Evolutionary conservation across 345 rosid genomes (phyloP).

Genomic region (Carallia pectinifolia): DNA sequence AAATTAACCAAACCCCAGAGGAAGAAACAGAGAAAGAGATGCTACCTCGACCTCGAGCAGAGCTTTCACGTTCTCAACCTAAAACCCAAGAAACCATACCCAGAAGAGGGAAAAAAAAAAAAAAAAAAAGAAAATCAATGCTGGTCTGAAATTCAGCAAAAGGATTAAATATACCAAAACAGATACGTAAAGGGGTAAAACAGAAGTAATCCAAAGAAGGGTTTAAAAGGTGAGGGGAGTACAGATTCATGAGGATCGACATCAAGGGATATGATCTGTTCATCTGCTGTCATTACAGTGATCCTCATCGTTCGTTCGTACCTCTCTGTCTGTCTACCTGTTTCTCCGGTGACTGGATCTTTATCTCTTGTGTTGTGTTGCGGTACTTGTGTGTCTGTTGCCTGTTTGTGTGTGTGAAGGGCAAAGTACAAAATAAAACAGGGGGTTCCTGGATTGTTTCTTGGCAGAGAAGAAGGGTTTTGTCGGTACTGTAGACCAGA

Average conservation of each 20-base stretch:
- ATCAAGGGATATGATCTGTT: slow-evolving; percentile 73
- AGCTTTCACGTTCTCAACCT: slow-evolving; percentile 97
- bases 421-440: too few species aligned
- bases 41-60: slow-evolving; percentile 95
- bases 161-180: not conserved
- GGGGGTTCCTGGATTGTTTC: not conserved
- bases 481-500: not conserved
- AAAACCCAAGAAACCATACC: slow-evolving; percentile 8
- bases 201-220: slow-evolving; percentile 25
- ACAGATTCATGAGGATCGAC: slow-evolving; percentile 89
- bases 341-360: not conserved
- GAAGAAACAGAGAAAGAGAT: not conserved
- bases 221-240: slow-evolving; percentile 11
- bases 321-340: not conserved
- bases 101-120: too few species aligned
- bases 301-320: slow-evolving; percentile 52
- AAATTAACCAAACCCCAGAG: not conserved
- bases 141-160: not conserved
- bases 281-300: slow-evolving; percentile 89
- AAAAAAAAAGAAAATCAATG: slow-evolving; percentile 9
- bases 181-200: not conserved
- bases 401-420: too few species aligned
- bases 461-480: slow-evolving; percentile 4
- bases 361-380: not conserved
- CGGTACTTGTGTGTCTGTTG: not conserved